Base-by-base conservation (phyloP, 2,329 filamentous ascomycete genomes). In the Aotearoamyces nothofagi region DNA sequence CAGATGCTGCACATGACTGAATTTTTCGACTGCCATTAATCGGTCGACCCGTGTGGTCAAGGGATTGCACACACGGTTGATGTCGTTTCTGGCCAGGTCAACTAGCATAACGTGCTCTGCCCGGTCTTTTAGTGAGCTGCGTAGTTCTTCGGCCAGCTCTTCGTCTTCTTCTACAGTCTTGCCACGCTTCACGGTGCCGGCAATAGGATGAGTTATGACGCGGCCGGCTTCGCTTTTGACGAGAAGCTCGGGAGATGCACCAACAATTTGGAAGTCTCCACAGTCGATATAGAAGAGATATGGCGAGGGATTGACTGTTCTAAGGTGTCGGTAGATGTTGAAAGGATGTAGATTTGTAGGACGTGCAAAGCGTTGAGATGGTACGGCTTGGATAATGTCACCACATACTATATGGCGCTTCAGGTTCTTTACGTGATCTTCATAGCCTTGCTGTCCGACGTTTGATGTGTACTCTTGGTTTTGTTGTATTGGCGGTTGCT, bases 101-200 rank as follows among this genome's bases (percentile, higher is more conserved):
- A 96, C 90, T 42, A 98, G 62, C 90, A 98, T 98, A 46, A 96
- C 86, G 60, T 96, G 84, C 58, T 92, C 82, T 28, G 82, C 82
- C 30, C 82, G 73, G 59, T 98, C 90, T 56, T 98, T 96, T 41
- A 93, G 63, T 31, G 77, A 92, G 44, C 61, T 69, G 26, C 73
- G 69, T 33, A 92, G 69, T 54, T 83, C 78, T 25, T 74, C 64
- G 7, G 86, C 84, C 15, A 94, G 69, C 10, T 58, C 61, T 40
- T 78, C 73, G 50, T 98, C 90, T 47, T 94, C 82, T 47, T 82
- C 78, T 3, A 73, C 59, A 2, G 77, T 82, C 45, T 70, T 71
- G 35, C 87, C 86, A 42, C 90, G 73, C 56, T 81, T 84, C 32
- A 96, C 84, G 0, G 90, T 98, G 31, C 90, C 90, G 9, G 90